Base-by-base conservation (phyloP, 1,139 yeast genomes). In the Candida sanyaensis region DNA sequence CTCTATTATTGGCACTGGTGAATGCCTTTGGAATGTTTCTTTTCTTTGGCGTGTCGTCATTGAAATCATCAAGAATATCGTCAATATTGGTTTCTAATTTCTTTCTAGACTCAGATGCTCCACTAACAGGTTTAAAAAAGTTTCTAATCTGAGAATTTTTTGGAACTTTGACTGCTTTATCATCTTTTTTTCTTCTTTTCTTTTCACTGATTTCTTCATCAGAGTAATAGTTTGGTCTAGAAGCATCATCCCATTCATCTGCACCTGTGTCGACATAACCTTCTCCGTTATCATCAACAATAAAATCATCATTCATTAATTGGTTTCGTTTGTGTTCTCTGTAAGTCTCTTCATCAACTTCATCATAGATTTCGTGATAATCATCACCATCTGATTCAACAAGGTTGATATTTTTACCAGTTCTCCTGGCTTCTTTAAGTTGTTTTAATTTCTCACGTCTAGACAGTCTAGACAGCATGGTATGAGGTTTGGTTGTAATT, bases 231-330 rank as follows among this genome's bases (percentile, higher is more conserved):
- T 73, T 65, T 11, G 78, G 75, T 46, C 82, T 69, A 8, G 75
- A 70, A 9, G 75, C 67, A 33, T 73, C 80, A 47, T 84, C 91
- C 96, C 96, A 88, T 53, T 90, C 96, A 58, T 92, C 96, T 11
- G 79, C 89, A 45, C 98, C 98, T 43, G 87, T 88, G 59, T 93
- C 97, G 1, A 89, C 92, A 61, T 93, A 93, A 0, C 95, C 95
- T 55, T 84, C 86, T 11, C 96, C 96, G 55, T 86, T 84, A 63
- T 93, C 98, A 61, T 91, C 97, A 2, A 90, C 96, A 43, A 93
- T 93, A 63, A 93, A 93, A 62, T 92, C 97, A 61, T 92, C 97
- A 54, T 88, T 85, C 69, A 90, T 76, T 48, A 93, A 74, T 52
- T 91, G 90, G 50, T 87, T 81, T 56, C 96, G 80, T 61, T 88